Conservation (phyloP, 805 yeast genomes). For the Kluyveromyces dobzhanskii region DNA sequence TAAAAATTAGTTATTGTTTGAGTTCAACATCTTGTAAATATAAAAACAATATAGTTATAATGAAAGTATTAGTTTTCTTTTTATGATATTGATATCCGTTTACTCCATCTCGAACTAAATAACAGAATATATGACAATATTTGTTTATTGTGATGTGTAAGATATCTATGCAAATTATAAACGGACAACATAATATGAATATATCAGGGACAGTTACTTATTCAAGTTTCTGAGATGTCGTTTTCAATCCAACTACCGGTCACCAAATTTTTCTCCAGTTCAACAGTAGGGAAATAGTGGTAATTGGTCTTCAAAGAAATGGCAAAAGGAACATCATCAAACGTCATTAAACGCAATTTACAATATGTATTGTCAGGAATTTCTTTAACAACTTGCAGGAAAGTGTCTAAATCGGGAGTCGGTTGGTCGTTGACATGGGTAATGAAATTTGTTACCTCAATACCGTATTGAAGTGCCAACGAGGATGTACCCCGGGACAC, state of each 20-base stretch:
- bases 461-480: slow-evolving; percentile 76
- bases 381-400: slow-evolving; percentile 53
- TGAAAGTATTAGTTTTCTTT: too few relatives aligned
- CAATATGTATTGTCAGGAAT: slow-evolving; percentile 78
- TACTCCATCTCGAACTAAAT: too few relatives aligned
- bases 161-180: too few relatives aligned
- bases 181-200: too few relatives aligned
- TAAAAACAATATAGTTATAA: background rate
- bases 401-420: slow-evolving; percentile 62
- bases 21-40: slow-evolving; percentile 2
- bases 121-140: too few relatives aligned
- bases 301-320: slow-evolving; percentile 78
- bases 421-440: slow-evolving; percentile 79
- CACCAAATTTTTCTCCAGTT: slow-evolving; percentile 40
- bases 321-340: slow-evolving; percentile 82
- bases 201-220: too few relatives aligned
- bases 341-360: slow-evolving; percentile 71
- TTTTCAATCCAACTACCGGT: slow-evolving; percentile 47
- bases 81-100: too few relatives aligned
- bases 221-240: slow-evolving; percentile 27
- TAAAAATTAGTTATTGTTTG: background rate
- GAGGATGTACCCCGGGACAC: slow-evolving; percentile 70
- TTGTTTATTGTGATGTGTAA: too few relatives aligned
- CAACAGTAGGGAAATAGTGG: slow-evolving; percentile 77
- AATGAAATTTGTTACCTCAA: slow-evolving; percentile 72